phyloP scores from a whole-genome alignment of 2,329 filamentous ascomycete genomes.

The Metarhizium guizhouense region DNA sequence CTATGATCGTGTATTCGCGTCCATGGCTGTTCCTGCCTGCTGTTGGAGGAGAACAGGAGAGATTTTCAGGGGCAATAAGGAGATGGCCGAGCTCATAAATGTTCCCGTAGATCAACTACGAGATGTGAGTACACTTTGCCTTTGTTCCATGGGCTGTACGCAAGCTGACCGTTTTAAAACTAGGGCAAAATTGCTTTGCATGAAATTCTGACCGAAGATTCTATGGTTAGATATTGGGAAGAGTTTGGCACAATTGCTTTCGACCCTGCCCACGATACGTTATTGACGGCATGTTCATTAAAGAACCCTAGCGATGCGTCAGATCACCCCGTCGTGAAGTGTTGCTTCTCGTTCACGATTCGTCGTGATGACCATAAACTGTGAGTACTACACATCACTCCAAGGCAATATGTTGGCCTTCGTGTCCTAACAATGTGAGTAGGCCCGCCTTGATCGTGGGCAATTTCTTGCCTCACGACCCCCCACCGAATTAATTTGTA shows the following conservation, averaged over 20 bases:
- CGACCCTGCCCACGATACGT: constrained; percentile 85
- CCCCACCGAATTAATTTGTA: constrained; percentile 20
- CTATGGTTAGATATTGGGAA: constrained; percentile 95
- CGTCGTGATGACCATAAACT: constrained; percentile 91
- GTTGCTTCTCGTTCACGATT: constrained; percentile 97
- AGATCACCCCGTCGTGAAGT: constrained; percentile 68
- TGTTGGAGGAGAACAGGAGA: constrained; percentile 96
- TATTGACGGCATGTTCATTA: constrained; percentile 85
- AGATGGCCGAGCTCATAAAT: constrained; percentile 95
- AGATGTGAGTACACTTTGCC: constrained; percentile 54
- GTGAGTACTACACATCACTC: constrained; percentile 43
- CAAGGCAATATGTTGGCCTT: no score
- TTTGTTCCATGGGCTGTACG: background rate
- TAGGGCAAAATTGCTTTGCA: constrained; percentile 92
- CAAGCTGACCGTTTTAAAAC: constrained; percentile 6
- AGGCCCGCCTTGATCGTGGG: constrained; percentile 93
- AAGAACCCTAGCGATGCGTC: constrained; percentile 69
- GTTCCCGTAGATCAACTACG: constrained; percentile 84
- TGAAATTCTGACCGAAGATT: constrained; percentile 91
- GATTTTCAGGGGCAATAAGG: constrained; percentile 94
- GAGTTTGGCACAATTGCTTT: constrained; percentile 98
- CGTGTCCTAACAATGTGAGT: constrained; percentile 1
- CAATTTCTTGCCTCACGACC: constrained; percentile 87
- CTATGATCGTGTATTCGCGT: constrained; percentile 95
- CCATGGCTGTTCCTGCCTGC: constrained; percentile 96